phyloP scores from a whole-genome alignment of 345 rosid species.

The Citropsis articulata region DNA sequence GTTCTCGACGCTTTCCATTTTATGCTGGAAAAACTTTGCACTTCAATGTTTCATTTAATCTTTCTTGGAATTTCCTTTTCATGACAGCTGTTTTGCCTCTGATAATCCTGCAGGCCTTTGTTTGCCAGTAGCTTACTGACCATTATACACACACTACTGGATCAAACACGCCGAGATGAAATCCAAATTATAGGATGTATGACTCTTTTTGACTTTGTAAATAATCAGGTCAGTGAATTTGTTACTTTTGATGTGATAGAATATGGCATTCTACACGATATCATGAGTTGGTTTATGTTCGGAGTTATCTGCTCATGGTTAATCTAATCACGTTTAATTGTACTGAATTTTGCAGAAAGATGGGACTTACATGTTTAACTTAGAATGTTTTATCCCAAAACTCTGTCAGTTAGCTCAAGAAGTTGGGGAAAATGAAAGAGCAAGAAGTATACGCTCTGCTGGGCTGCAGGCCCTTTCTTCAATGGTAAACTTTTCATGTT shows the following conservation, averaged over 20 bases:
- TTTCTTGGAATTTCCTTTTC: neutral
- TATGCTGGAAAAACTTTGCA: neutral
- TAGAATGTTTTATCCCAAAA: conserved; percentile 88
- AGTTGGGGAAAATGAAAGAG: conserved; percentile 71
- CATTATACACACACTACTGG: conserved; percentile 74
- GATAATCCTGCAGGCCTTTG: conserved; percentile 57
- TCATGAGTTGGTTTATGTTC: conserved; percentile 2
- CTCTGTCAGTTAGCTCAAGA: conserved; percentile 82
- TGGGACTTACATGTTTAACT: conserved; percentile 78
- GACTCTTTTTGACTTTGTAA: conserved; percentile 83
- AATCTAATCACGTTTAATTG: conserved; percentile 22
- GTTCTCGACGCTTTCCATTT: neutral
- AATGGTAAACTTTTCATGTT: conserved; percentile 49
- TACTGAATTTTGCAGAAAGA: conserved; percentile 62
- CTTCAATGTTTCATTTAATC: neutral
- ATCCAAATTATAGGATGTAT: conserved; percentile 79
- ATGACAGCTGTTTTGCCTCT: conserved; percentile 1
- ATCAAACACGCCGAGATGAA: conserved; percentile 75
- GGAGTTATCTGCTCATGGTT: conserved; percentile 3
- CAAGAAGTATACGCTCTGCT: conserved; percentile 53
- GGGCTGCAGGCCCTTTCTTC: conserved; percentile 91
- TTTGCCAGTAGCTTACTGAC: conserved; percentile 83
- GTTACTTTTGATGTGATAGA: neutral
- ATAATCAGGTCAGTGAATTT: conserved; percentile 70
- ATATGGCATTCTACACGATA: neutral